Percentiles rank a stretch among this genome's conserved stretches.
Conservation (phyloP, 306 rosid species). For the Pueraria montana region DNA sequence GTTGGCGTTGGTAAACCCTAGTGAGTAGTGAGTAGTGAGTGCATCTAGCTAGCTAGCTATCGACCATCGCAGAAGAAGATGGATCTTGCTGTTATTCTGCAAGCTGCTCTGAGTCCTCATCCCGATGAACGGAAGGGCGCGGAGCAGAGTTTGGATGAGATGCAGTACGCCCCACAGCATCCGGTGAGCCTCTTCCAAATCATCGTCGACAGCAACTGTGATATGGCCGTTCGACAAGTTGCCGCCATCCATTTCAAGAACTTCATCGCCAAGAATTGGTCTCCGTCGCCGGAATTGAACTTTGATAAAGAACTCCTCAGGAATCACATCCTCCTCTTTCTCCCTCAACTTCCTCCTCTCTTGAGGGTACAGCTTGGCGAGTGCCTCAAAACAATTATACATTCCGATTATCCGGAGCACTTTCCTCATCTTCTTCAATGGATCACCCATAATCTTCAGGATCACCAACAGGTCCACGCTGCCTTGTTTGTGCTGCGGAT, state of each 20-base stretch:
- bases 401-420: slow-evolving; percentile 88
- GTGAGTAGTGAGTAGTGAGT: too few species aligned
- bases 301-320: slow-evolving; percentile 83
- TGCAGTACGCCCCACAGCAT: slow-evolving; percentile 87
- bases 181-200: slow-evolving; percentile 80
- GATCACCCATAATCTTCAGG: slow-evolving; percentile 86
- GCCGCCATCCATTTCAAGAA: slow-evolving; percentile 95
- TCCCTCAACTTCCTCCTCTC: slow-evolving; percentile 80
- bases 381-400: slow-evolving; percentile 88
- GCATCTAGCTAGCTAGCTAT: too few species aligned
- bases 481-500: slow-evolving; percentile 87
- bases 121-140: slow-evolving; percentile 86
- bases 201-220: slow-evolving; percentile 70
- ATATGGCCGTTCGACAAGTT: slow-evolving; percentile 81
- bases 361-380: slow-evolving; percentile 92
- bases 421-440: slow-evolving; percentile 88
- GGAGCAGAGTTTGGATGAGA: slow-evolving; percentile 75
- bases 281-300: too few species aligned
- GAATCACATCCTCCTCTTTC: slow-evolving; percentile 74
- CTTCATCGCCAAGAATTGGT: slow-evolving; percentile 87
- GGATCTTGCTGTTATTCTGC: slow-evolving; percentile 62
- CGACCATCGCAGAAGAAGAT: too few species aligned
- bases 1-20: too few species aligned
- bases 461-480: slow-evolving; percentile 76
- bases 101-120: slow-evolving; percentile 76